Conservation (phyloP, 148 eudicot genomes). For the Dysphania ambrosioides region DNA sequence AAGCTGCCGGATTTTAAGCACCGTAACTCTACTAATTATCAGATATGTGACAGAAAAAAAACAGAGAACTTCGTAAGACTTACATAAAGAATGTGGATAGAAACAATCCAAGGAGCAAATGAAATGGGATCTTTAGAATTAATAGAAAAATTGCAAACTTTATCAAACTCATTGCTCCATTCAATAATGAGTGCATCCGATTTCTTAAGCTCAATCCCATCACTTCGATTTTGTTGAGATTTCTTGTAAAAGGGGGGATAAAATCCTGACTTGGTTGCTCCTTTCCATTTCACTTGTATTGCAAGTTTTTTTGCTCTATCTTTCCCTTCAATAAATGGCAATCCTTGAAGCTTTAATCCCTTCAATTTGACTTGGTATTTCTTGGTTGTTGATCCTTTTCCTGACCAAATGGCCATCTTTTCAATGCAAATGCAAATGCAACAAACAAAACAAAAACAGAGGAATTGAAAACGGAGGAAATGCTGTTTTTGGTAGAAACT, state of each 20-base stretch:
- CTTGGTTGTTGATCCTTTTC: conserved; percentile 29
- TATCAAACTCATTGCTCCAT: conserved; percentile 48
- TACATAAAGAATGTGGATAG: conserved; percentile 45
- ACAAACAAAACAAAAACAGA: neutral
- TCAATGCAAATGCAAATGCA: neutral
- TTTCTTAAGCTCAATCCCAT: conserved; percentile 18
- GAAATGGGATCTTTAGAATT: conserved; percentile 21
- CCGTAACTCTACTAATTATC: neutral
- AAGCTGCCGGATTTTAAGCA: no score
- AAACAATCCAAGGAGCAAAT: conserved; percentile 34
- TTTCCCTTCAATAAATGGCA: conserved; percentile 5
- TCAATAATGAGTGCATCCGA: conserved; percentile 26
- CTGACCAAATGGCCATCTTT: conserved; percentile 44
- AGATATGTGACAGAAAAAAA: no score
- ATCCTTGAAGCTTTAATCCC: conserved; percentile 37
- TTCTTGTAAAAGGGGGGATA: conserved; percentile 30
- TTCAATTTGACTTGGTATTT: conserved; percentile 43
- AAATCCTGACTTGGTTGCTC: conserved; percentile 32
- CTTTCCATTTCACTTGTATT: conserved; percentile 52
- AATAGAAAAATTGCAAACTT: conserved; percentile 32
- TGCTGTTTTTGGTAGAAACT: neutral
- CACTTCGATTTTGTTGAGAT: conserved; percentile 15
- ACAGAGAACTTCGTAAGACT: conserved; percentile 16
- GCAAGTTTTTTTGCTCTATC: conserved; percentile 27
- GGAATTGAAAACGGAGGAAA: no score